Conservation (phyloP, 495 filamentous ascomycete genomes). For the Aspergillus hancockii region DNA sequence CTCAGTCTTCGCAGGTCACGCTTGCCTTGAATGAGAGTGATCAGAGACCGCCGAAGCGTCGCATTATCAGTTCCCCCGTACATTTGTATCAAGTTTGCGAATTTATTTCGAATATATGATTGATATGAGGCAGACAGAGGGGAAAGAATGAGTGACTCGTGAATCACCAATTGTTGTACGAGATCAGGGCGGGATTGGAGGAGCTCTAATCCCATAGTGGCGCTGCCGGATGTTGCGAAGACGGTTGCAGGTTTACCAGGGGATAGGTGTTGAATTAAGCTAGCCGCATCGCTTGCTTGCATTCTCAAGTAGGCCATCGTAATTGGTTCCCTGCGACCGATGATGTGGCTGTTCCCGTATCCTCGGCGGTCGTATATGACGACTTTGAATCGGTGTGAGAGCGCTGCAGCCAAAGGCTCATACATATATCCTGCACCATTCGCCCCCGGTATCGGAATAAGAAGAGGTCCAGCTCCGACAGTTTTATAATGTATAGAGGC, state of each 20-base stretch:
- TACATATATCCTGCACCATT: conserved; percentile 10
- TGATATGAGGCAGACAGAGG: neutral
- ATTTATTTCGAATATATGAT: neutral
- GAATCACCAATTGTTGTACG: neutral
- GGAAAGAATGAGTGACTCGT: neutral
- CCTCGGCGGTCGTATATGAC: conserved; percentile 16
- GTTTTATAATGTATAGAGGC: conserved; percentile 14
- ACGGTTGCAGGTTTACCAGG: neutral
- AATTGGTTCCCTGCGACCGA: neutral
- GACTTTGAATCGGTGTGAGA: conserved; percentile 9
- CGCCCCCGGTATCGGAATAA: conserved; percentile 11
- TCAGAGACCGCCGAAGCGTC: neutral
- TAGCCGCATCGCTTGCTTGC: neutral
- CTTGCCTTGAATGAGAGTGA: neutral
- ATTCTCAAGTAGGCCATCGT: neutral
- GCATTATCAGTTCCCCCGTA: neutral
- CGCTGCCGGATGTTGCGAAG: neutral
- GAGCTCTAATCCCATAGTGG: neutral
- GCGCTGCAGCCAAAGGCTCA: conserved; percentile 4
- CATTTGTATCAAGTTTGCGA: neutral
- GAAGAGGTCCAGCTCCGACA: conserved; percentile 7
- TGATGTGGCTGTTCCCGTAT: conserved; percentile 4
- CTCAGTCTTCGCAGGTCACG: neutral
- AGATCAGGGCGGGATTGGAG: conserved; percentile 4
- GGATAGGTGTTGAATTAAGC: conserved; percentile 1